Evolutionary conservation across 2,329 filamentous ascomycete genomes (phyloP).

Genomic region (Alternaria longipes): DNA sequence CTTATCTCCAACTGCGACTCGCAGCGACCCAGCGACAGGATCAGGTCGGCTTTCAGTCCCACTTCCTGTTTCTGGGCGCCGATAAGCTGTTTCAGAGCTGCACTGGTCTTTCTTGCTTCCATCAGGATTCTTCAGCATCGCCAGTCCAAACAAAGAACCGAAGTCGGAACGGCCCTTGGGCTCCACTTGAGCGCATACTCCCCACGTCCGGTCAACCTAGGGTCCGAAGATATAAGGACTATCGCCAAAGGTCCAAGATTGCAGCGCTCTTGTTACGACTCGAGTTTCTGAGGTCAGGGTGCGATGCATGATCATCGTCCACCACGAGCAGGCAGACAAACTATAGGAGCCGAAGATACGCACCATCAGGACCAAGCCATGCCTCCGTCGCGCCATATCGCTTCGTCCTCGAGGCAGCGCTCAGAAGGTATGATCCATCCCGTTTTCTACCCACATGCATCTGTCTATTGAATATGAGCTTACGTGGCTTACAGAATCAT

Average conservation of each 20-base stretch:
- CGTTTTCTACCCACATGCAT: not conserved
- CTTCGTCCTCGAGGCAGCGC: conserved; percentile 34
- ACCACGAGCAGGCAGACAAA: conserved; percentile 33
- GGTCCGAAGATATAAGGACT: conserved; percentile 9
- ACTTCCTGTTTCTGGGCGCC: not conserved
- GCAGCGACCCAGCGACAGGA: conserved; percentile 20
- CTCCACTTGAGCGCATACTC: conserved; percentile 43
- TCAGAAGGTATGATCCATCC: conserved; percentile 38
- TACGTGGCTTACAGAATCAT: conserved; percentile 75
- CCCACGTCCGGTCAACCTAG: conserved; percentile 25
- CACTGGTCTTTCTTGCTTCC: conserved; percentile 12
- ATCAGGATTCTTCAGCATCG: conserved; percentile 6
- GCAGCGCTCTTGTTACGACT: not conserved
- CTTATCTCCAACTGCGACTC: conserved; percentile 30
- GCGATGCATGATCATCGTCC: conserved; percentile 43
- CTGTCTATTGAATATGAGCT: conserved; percentile 14
- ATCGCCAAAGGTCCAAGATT: not conserved
- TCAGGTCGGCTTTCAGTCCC: not conserved
- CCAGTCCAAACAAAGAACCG: conserved; percentile 39
- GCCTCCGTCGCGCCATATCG: conserved; percentile 30
- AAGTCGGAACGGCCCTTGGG: conserved; percentile 37
- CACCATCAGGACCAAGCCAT: conserved; percentile 29
- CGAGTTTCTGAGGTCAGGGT: conserved; percentile 1
- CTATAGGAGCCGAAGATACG: conserved; percentile 25
- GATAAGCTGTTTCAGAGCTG: conserved; percentile 9